phyloP scores from a whole-genome alignment of 768 basidiomycete genomes.

The Daedaleopsis sinensis region DNA sequence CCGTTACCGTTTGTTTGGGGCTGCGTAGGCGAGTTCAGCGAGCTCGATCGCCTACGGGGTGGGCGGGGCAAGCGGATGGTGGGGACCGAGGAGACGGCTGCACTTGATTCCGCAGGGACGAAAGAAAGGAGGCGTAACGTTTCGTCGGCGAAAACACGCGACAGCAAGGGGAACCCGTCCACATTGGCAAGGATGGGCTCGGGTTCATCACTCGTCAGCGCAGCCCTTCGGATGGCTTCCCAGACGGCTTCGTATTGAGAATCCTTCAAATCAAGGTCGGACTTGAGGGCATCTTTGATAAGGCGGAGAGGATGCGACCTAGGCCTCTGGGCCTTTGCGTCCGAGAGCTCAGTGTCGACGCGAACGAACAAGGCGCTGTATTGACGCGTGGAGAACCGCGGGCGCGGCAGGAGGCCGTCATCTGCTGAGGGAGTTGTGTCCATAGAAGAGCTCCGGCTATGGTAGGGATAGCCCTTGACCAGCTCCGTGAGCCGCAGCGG shows the following conservation, averaged over 20 bases:
- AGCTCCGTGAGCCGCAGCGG: constrained; percentile 74
- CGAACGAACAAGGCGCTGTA: constrained; percentile 70
- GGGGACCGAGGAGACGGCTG: constrained; percentile 33
- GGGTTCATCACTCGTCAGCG: constrained; percentile 30
- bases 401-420: constrained; percentile 55
- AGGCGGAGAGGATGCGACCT: constrained; percentile 59
- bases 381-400: constrained; percentile 68
- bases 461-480: constrained; percentile 70
- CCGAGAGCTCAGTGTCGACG: constrained; percentile 56
- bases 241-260: constrained; percentile 49
- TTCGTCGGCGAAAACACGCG: constrained; percentile 68
- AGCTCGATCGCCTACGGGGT: constrained; percentile 32
- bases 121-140: constrained; percentile 56
- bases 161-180: constrained; percentile 44
- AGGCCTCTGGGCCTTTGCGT: constrained; percentile 34
- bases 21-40: neutral
- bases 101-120: constrained; percentile 45
- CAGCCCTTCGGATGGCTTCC: constrained; percentile 52
- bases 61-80: constrained; percentile 23
- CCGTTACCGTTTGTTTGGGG: constrained; percentile 1
- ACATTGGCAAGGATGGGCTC: constrained; percentile 25
- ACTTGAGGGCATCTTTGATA: constrained; percentile 63
- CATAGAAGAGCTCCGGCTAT: constrained; percentile 27
- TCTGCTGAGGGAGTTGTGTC: constrained; percentile 32
- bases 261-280: constrained; percentile 35